phyloP scores from a whole-genome alignment of 305 asterid genomes.

The Withania somnifera region DNA sequence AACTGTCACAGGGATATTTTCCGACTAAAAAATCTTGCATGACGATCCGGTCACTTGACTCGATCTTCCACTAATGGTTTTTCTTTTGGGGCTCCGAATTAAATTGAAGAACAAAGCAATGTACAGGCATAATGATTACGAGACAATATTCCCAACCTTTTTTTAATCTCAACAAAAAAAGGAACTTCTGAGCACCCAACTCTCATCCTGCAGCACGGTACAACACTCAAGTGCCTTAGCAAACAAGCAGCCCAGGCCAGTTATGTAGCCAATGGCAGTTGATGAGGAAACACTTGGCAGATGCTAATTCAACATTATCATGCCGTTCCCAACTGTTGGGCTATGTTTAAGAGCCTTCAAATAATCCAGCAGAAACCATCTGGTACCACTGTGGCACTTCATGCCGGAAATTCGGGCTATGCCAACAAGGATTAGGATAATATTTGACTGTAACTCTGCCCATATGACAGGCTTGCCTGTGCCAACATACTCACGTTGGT shows the following conservation, averaged over 20 bases:
- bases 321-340: not conserved
- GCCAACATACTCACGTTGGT: not conserved
- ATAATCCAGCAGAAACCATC: not conserved
- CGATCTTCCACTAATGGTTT: not conserved
- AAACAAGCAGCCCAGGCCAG: not conserved
- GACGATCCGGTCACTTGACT: not conserved
- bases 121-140: too few relatives aligned
- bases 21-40: not conserved
- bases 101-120: not conserved
- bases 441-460: too few relatives aligned
- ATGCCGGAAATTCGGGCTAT: not conserved
- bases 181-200: not conserved
- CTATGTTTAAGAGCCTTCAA: not conserved
- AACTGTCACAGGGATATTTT: not conserved
- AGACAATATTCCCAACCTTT: not conserved
- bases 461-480: not conserved
- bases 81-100: not conserved
- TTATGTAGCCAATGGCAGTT: not conserved
- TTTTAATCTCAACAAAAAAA: not conserved
- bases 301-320: not conserved
- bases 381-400: not conserved
- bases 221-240: not conserved
- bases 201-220: not conserved
- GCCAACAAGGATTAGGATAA: not conserved
- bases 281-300: not conserved